Evolutionary conservation across 345 rosid genomes (phyloP).

Genomic region (Lepidium africanum): DNA sequence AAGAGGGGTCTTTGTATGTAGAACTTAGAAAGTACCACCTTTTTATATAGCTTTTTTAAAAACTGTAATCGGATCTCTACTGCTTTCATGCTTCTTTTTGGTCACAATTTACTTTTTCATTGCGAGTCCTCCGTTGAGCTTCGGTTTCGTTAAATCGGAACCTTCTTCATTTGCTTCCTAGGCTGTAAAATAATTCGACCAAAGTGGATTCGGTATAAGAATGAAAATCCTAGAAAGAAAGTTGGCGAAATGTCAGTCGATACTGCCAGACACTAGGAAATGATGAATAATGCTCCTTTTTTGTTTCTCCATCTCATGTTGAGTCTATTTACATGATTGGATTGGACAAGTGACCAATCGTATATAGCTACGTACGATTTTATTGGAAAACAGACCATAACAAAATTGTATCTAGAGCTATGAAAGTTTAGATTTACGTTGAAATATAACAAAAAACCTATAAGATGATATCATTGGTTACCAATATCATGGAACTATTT

Average conservation of each 20-base stretch:
- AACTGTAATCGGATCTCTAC: neutral
- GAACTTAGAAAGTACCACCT: neutral
- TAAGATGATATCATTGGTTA: too few relatives aligned
- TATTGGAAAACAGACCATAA: too few relatives aligned
- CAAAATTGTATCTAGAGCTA: too few relatives aligned
- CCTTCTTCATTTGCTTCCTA: neutral
- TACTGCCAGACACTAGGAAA: too few relatives aligned
- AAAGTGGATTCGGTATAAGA: neutral
- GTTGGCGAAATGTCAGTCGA: neutral
- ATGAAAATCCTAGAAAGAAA: neutral
- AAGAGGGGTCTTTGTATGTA: neutral
- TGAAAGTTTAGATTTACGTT: too few relatives aligned
- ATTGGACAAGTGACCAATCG: too few relatives aligned
- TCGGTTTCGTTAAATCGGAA: neutral
- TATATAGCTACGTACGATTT: too few relatives aligned
- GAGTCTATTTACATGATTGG: too few relatives aligned
- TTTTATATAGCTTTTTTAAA: conserved; percentile 3
- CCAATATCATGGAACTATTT: neutral
- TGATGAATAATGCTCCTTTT: too few relatives aligned
- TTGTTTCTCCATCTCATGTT: too few relatives aligned
- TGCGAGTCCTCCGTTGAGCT: neutral
- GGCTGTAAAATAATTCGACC: neutral
- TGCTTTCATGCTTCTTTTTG: neutral
- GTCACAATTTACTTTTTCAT: neutral
- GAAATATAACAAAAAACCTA: too few relatives aligned